Conservation (phyloP, 2,329 filamentous ascomycete genomes). For the Phialocephala subalpina region DNA sequence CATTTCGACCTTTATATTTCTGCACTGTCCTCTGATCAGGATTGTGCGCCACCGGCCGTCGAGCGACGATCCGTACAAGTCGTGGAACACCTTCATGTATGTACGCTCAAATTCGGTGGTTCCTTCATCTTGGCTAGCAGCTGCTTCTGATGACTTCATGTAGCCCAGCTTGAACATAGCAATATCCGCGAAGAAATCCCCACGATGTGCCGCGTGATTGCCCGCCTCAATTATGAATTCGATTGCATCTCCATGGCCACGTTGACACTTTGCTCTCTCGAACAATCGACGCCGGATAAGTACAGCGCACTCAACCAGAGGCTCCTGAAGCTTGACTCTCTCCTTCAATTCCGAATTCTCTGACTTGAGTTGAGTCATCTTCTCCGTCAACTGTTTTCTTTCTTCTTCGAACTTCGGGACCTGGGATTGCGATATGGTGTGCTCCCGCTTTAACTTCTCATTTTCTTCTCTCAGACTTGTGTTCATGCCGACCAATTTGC, state of each 20-base stretch:
- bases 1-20: neutral
- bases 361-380: neutral
- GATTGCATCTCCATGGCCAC: neutral
- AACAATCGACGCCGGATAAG: neutral
- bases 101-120: neutral
- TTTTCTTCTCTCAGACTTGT: too few relatives aligned
- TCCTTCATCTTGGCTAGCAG: neutral
- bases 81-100: neutral
- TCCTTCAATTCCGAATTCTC: neutral
- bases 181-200: neutral
- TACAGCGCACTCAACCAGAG: neutral
- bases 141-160: neutral
- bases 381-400: neutral
- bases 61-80: too few relatives aligned
- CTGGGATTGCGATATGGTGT: too few relatives aligned
- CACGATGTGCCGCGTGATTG: neutral
- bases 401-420: neutral
- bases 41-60: too few relatives aligned
- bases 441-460: too few relatives aligned
- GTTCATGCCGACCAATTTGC: neutral
- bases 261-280: neutral
- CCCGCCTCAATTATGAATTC: neutral
- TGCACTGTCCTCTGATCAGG: neutral
- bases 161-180: constrained; percentile 1
- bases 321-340: neutral